Conservation (phyloP, 768 basidiomycete species). For the Trametes gibbosa region DNA sequence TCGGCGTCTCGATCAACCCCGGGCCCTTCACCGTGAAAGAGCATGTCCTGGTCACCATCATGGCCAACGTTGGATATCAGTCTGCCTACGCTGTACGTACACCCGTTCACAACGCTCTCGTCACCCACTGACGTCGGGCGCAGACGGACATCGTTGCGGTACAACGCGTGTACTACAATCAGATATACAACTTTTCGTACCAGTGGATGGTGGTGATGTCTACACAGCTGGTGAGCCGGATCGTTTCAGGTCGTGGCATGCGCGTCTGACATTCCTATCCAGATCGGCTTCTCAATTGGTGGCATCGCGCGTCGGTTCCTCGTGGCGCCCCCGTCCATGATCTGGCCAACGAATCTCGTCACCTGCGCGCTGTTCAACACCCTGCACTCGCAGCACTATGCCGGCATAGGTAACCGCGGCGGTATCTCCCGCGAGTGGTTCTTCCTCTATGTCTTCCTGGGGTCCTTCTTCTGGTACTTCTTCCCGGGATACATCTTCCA, state of each 20-base stretch:
- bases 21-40: constrained; percentile 78
- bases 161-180: constrained; percentile 44
- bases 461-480: constrained; percentile 48
- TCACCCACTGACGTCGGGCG: neutral
- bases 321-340: constrained; percentile 43
- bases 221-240: constrained; percentile 28
- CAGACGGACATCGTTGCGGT: constrained; percentile 46
- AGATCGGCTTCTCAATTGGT: constrained; percentile 42
- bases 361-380: constrained; percentile 47
- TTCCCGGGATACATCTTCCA: constrained; percentile 75
- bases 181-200: constrained; percentile 35
- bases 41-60: constrained; percentile 51
- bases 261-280: neutral
- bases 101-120: neutral
- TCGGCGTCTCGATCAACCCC: constrained; percentile 56
- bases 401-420: constrained; percentile 41
- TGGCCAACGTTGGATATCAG: constrained; percentile 36
- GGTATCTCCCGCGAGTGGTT: constrained; percentile 53
- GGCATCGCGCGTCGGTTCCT: constrained; percentile 47
- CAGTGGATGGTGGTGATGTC: constrained; percentile 43
- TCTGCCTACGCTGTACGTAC: constrained; percentile 33
- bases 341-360: constrained; percentile 45
- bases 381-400: constrained; percentile 35
- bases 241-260: neutral
- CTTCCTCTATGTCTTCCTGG: constrained; percentile 43